Evolutionary conservation across 768 basidiomycete species (phyloP).

Genomic region (Tulasnella sp.): DNA sequence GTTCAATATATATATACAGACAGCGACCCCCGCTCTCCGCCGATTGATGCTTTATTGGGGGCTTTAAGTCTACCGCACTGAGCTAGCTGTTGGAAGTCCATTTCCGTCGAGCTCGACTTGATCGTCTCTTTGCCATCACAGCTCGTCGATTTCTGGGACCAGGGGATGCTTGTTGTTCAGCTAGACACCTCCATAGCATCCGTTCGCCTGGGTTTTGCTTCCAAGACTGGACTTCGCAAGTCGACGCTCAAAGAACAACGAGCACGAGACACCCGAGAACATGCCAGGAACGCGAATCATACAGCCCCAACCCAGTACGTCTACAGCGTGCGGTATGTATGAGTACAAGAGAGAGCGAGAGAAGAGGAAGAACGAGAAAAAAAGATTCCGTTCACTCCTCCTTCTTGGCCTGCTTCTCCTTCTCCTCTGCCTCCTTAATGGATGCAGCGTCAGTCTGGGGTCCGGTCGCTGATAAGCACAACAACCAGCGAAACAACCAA

Average conservation of each 20-base stretch:
- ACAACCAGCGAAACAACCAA: neutral
- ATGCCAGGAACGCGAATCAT: neutral
- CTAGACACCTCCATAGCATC: too few species aligned
- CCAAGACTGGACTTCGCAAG: too few species aligned
- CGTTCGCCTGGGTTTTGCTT: too few species aligned
- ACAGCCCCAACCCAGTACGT: neutral
- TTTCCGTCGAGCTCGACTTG: too few species aligned
- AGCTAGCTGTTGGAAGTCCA: too few species aligned
- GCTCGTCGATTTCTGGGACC: too few species aligned
- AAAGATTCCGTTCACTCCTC: conserved; percentile 41
- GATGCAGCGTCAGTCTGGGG: conserved; percentile 78
- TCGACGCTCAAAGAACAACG: too few species aligned
- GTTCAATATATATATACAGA: too few species aligned
- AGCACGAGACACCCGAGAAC: neutral
- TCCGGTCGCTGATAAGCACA: conserved; percentile 37
- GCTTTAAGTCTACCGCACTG: too few species aligned
- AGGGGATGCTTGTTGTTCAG: too few species aligned
- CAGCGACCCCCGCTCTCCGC: neutral
- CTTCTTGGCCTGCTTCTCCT: conserved; percentile 81
- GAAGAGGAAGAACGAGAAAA: neutral
- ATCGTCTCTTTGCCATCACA: too few species aligned
- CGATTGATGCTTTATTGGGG: neutral
- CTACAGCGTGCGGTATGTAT: neutral
- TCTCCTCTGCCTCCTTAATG: conserved; percentile 85
- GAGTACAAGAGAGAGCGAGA: neutral